Conservation (phyloP, 768 basidiomycete genomes). For the Pleurotus tuoliensis region DNA sequence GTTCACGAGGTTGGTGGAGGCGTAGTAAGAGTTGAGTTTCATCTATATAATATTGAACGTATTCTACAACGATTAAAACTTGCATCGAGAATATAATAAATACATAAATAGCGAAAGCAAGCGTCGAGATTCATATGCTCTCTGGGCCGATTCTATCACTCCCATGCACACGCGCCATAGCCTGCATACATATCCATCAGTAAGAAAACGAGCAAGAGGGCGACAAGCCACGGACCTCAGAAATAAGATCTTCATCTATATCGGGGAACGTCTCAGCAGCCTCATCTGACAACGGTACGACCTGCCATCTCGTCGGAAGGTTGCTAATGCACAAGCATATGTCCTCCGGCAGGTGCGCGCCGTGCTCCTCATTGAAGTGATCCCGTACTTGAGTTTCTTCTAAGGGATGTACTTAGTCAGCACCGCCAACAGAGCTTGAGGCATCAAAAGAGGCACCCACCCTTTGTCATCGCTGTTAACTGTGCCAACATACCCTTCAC, state of each 20-base stretch:
- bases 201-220: not conserved
- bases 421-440: not conserved
- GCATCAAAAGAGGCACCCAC: slow-evolving; percentile 30
- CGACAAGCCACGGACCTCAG: slow-evolving; percentile 35
- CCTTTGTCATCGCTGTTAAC: slow-evolving; percentile 61
- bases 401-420: slow-evolving; percentile 20
- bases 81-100: no score
- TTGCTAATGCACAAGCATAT: slow-evolving; percentile 77
- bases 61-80: no score
- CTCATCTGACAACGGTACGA: slow-evolving; percentile 56
- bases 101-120: no score
- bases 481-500: slow-evolving; percentile 64
- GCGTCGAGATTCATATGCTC: slow-evolving; percentile 10
- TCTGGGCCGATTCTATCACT: slow-evolving; percentile 15
- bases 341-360: slow-evolving; percentile 71
- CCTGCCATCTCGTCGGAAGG: slow-evolving; percentile 68
- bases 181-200: not conserved
- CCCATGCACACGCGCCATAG: not conserved
- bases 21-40: no score
- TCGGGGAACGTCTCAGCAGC: slow-evolving; percentile 55
- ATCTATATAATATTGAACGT: no score
- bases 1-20: not conserved
- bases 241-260: slow-evolving; percentile 55
- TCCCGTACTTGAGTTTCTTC: slow-evolving; percentile 66
- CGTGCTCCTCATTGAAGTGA: slow-evolving; percentile 71